Evolutionary conservation across 306 rosid genomes (phyloP), one percentile per base, ranked within the genome.

Genomic region (Crataegus laevigata): DNA sequence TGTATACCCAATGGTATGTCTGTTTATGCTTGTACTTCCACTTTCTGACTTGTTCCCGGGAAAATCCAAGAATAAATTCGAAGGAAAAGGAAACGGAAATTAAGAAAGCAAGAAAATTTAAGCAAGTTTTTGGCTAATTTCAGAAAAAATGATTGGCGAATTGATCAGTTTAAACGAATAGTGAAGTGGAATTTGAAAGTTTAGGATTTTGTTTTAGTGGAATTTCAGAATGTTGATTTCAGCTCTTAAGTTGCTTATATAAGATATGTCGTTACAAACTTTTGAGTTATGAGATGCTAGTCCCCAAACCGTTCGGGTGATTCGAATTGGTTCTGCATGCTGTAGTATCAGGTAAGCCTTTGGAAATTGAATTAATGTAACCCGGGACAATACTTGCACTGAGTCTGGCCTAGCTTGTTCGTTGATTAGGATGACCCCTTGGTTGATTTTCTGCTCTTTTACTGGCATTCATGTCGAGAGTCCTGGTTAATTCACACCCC

Each of bases 1-100:
- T 94, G 99, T 94, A 86, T 89, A 94, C 99, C 42, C 97, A 94
- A 83, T 94, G 99, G 99, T 94, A 84, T 47, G 28, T 40, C 9
- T 50, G 11, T 34, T 12, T 24, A 0, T 63, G 18, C 36, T 40
- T 18, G 10, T 47, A 3, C 19, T n/a, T 47, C 8, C 11, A 9
- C 68, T 24, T 29, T 36, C 11, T 71, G 58, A 60, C 61, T 65
- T 61, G 11, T 70, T 66, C 30, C 21, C 17, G 19, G 34, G 67
- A 75, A 34, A 32, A 32, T 51, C 40, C 47, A 30, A 4, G 25
- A 8, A 30, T 3, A 17, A 63, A 18, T 63, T 29, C 42, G 1
- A 61, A 8, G 18, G 22, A 50, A 17, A 30, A 63, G 43, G 68
- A 30, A 63, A 63, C 25, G 8, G 32, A 30, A 63, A 30, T 2